These are phyloP conservation scores for Dichotomopilus funicola DNA, from an alignment of 2,329 filamentous ascomycete species.

Conservation along the genomic window DNA sequence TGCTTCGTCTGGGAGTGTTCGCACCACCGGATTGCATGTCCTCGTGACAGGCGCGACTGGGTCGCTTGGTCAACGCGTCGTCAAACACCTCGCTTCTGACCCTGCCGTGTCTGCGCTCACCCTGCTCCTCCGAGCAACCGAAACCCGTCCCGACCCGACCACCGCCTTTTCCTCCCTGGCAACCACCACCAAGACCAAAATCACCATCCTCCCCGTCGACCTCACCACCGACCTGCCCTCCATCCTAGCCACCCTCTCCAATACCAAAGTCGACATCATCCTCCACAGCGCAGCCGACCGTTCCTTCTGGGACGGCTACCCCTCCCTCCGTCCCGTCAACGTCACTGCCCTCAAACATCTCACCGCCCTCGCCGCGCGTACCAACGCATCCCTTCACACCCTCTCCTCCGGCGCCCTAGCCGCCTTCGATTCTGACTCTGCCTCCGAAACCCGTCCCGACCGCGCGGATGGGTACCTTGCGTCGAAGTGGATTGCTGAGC, in stretches of 20 bases:
- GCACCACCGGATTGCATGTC: background rate
- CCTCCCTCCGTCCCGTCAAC: background rate
- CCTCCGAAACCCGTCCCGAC: background rate
- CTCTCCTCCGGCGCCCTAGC: background rate
- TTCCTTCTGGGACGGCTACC: slow-evolving; percentile 9
- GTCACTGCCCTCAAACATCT: slow-evolving; percentile 3
- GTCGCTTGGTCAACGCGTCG: background rate
- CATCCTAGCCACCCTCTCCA: background rate
- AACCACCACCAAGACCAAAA: background rate
- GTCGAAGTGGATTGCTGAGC: background rate
- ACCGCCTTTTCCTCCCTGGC: background rate
- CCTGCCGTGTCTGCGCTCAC: background rate
- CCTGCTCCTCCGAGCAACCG: background rate
- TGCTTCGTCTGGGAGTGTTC: background rate
- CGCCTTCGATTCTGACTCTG: background rate
- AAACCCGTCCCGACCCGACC: background rate
- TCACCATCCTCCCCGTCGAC: background rate
- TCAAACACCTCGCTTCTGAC: background rate
- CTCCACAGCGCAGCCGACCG: slow-evolving; percentile 5
- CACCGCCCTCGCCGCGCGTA: background rate
- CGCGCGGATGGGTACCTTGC: background rate
- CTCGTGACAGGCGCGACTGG: background rate
- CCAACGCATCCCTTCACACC: background rate
- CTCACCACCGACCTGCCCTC: background rate
- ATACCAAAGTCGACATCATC: background rate